Percentiles rank a stretch among this genome's conserved stretches.
Evolutionary conservation across 192 early-diverging fungal genomes (phyloP).

Genomic region (Gaertneriomyces semiglobifer): DNA sequence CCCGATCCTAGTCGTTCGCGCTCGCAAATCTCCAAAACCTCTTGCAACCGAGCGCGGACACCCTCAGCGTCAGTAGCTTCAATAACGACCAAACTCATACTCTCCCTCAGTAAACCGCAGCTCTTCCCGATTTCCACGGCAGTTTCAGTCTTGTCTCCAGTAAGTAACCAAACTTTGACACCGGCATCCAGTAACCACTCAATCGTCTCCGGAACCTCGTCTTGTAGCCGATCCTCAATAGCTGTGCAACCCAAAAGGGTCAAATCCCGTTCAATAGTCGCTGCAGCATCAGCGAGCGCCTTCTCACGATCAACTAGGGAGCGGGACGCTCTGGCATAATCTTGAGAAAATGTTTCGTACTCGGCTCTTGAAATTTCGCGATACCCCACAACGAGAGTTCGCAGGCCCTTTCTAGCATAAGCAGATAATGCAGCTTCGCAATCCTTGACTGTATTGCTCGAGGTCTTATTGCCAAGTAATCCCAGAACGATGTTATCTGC

Average conservation of each 20-base stretch:
- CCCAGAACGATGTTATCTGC: slow-evolving; percentile 83
- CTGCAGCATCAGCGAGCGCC: slow-evolving; percentile 40
- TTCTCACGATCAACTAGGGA: slow-evolving; percentile 60
- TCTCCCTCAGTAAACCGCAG: slow-evolving; percentile 47
- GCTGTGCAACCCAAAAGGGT: slow-evolving; percentile 53
- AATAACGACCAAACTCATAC: slow-evolving; percentile 47
- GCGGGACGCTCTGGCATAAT: slow-evolving; percentile 67
- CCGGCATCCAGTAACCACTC: slow-evolving; percentile 48
- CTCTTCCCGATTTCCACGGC: slow-evolving; percentile 62
- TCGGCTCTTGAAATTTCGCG: slow-evolving; percentile 57
- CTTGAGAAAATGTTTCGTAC: slow-evolving; percentile 65
- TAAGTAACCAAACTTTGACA: slow-evolving; percentile 60
- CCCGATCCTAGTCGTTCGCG: background rate
- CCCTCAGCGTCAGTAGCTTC: slow-evolving; percentile 29
- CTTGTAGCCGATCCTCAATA: slow-evolving; percentile 61
- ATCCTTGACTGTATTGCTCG: slow-evolving; percentile 22
- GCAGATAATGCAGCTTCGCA: slow-evolving; percentile 37
- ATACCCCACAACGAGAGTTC: slow-evolving; percentile 79
- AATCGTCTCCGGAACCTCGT: slow-evolving; percentile 60
- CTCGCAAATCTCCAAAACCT: slow-evolving; percentile 21
- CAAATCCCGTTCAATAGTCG: slow-evolving; percentile 47
- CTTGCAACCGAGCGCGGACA: slow-evolving; percentile 30
- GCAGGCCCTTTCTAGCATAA: slow-evolving; percentile 61
- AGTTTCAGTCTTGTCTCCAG: slow-evolving; percentile 63
- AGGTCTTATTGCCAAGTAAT: slow-evolving; percentile 49